phyloP scores from a whole-genome alignment of 75 land plant species.

The Sequoiadendron giganteum region DNA sequence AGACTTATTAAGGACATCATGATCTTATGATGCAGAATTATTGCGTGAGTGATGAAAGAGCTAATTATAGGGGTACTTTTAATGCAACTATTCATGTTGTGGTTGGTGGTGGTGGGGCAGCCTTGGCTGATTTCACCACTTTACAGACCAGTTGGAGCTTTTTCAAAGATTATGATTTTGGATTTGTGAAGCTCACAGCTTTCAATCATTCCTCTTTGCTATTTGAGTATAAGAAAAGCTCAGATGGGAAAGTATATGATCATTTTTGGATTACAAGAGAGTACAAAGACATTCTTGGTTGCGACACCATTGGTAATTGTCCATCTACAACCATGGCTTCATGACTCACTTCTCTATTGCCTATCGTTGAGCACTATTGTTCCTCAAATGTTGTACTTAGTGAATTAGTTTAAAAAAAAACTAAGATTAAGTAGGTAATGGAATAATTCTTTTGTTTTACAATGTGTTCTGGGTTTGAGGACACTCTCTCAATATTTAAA shows the following conservation, averaged over 20 bases:
- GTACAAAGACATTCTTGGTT: conserved; percentile 82
- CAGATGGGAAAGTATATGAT: conserved; percentile 78
- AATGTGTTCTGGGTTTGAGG: neutral
- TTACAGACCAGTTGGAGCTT: conserved; percentile 73
- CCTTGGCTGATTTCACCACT: conserved; percentile 45
- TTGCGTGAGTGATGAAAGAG: conserved; percentile 62
- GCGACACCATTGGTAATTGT: conserved; percentile 66
- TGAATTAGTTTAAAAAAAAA: neutral
- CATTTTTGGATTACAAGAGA: conserved; percentile 80
- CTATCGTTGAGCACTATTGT: neutral
- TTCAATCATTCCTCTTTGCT: conserved; percentile 81
- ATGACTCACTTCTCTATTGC: conserved; percentile 17
- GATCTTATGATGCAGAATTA: conserved; percentile 48
- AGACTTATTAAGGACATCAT: neutral
- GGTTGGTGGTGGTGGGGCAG: conserved; percentile 91
- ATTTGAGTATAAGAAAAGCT: conserved; percentile 91
- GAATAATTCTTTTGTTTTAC: neutral
- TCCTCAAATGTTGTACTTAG: neutral
- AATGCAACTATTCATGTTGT: conserved; percentile 96
- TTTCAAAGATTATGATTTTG: conserved; percentile 69
- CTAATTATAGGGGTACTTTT: conserved; percentile 61
- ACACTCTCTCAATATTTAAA: neutral
- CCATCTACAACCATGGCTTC: conserved; percentile 61
- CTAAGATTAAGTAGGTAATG: neutral
- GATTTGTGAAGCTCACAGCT: conserved; percentile 92